These are phyloP conservation scores for Xylaria castorea DNA, from an alignment of 495 filamentous ascomycete species.

Conservation along the genomic window DNA sequence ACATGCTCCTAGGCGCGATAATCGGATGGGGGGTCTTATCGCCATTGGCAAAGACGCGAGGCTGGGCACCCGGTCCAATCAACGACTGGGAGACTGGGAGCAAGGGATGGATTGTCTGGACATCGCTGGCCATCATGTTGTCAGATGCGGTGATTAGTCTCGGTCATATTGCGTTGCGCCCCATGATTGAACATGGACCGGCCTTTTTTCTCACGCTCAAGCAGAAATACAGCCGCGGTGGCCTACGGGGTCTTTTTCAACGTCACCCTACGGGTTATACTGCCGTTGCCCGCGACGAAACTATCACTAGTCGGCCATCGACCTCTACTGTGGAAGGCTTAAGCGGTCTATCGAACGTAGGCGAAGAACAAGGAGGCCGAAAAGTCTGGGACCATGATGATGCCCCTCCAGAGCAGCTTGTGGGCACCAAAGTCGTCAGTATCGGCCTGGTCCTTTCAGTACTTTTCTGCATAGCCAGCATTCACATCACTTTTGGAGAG, in stretches of 20 bases:
- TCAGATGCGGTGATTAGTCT: slow-evolving; percentile 90
- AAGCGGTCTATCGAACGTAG: slow-evolving; percentile 22
- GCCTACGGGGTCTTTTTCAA: slow-evolving; percentile 30
- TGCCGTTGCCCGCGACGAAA: slow-evolving; percentile 30
- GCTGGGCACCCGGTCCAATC: slow-evolving; percentile 89
- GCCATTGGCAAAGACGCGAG: slow-evolving; percentile 80
- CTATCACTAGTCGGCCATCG: slow-evolving; percentile 31
- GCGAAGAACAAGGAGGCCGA: slow-evolving; percentile 6
- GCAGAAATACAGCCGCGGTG: slow-evolving; percentile 30
- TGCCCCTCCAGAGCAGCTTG: slow-evolving; percentile 81
- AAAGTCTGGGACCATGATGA: slow-evolving; percentile 64
- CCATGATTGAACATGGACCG: slow-evolving; percentile 46
- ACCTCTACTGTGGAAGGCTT: slow-evolving; percentile 14
- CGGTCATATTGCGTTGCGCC: slow-evolving; percentile 75
- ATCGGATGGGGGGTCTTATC: slow-evolving; percentile 92
- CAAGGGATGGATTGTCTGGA: slow-evolving; percentile 99
- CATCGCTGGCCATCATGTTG: slow-evolving; percentile 94
- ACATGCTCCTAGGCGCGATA: slow-evolving; percentile 92
- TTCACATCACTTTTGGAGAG: slow-evolving; percentile 77
- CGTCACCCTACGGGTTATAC: slow-evolving; percentile 30
- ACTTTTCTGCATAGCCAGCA: slow-evolving; percentile 77
- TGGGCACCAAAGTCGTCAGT: slow-evolving; percentile 73
- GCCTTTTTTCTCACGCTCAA: slow-evolving; percentile 25
- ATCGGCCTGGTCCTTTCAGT: slow-evolving; percentile 79
- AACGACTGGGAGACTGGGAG: slow-evolving; percentile 87